Evolutionary conservation across 257 asterid species (phyloP), one percentile per base, ranked within the genome.

Genomic region (Solanum neorickii): DNA sequence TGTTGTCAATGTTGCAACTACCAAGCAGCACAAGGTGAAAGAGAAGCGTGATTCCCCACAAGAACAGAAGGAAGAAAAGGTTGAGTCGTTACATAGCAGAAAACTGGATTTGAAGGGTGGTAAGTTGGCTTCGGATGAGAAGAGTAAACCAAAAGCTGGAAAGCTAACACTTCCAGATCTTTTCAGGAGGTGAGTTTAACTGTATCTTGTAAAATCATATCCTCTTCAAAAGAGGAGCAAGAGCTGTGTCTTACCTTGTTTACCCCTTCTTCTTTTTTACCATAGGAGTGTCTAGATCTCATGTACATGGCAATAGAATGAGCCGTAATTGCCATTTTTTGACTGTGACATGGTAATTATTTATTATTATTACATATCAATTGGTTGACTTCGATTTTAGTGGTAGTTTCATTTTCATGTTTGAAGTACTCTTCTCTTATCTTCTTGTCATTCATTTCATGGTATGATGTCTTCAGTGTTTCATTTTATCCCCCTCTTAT

Each of bases 141-240:
- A 76, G 29, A 62, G 73, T 29, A 59, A 88, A 82, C 68, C 77
- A 37, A 49, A 87, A 35, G 65, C 80, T 31, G 80, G 87, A n/a
- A 76, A 77, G 12, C 12, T 7, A 12, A 87, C 37, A 27, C 89
- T 90, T 83, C 86, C 87, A 25, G 80, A 77, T 84, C 78, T 90
- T n/a, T 90, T 90, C 86, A 90, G 65, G 88, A 86, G 65, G 89
- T 83, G 90, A 86, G 77, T 31, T 29, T 29, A 5, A 85, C 70
- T 52, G 62, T 52, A 52, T 52, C 62, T 52, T 52, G 87, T 66
- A 68, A 27, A 69, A 20, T 78, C 49, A 8, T 80, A 47, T 80
- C 44, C 12, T 80, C 44, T 47, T 80, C 41, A 52, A 47, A 47
- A 77, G 29, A 29, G 42, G 85, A 80, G 68, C 2, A 47, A 47